These are phyloP conservation scores for Fusarium anguioides DNA, from an alignment of 2,329 filamentous ascomycete species.

Conservation along the genomic window DNA sequence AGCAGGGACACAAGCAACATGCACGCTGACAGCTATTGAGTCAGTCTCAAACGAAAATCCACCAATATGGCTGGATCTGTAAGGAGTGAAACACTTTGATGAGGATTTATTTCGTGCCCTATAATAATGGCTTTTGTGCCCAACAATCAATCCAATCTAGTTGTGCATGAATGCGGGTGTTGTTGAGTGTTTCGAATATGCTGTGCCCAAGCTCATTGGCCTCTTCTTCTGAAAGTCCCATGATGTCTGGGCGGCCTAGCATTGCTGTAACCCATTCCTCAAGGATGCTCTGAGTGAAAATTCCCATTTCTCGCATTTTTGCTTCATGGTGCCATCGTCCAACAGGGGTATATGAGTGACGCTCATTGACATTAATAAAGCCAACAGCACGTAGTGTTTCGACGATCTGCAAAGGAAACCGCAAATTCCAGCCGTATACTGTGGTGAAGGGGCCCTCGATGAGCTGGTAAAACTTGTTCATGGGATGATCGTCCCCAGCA, in stretches of 20 bases:
- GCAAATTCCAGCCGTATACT: slow-evolving; percentile 52
- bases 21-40: slow-evolving; percentile 18
- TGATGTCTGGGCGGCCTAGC: slow-evolving; percentile 47
- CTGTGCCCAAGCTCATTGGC: slow-evolving; percentile 49
- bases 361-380: slow-evolving; percentile 50
- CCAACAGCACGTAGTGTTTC: slow-evolving; percentile 47
- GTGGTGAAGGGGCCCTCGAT: slow-evolving; percentile 48
- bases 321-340: slow-evolving; percentile 53
- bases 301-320: slow-evolving; percentile 52
- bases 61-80: slow-evolving; percentile 8
- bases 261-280: slow-evolving; percentile 52
- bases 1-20: slow-evolving; percentile 14
- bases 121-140: slow-evolving; percentile 52
- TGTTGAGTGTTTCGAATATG: slow-evolving; percentile 48
- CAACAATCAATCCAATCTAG: slow-evolving; percentile 53
- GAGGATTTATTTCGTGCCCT: neutral
- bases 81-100: neutral
- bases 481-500: slow-evolving; percentile 45
- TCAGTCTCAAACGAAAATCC: slow-evolving; percentile 10
- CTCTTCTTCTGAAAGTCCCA: slow-evolving; percentile 51
- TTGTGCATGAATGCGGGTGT: slow-evolving; percentile 49
- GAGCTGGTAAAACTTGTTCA: slow-evolving; percentile 50
- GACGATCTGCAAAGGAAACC: slow-evolving; percentile 45
- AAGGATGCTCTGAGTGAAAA: slow-evolving; percentile 51
- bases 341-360: slow-evolving; percentile 48